Conservation (phyloP, 139 green algal genomes). For the Raphidocelis subcapitata region DNA sequence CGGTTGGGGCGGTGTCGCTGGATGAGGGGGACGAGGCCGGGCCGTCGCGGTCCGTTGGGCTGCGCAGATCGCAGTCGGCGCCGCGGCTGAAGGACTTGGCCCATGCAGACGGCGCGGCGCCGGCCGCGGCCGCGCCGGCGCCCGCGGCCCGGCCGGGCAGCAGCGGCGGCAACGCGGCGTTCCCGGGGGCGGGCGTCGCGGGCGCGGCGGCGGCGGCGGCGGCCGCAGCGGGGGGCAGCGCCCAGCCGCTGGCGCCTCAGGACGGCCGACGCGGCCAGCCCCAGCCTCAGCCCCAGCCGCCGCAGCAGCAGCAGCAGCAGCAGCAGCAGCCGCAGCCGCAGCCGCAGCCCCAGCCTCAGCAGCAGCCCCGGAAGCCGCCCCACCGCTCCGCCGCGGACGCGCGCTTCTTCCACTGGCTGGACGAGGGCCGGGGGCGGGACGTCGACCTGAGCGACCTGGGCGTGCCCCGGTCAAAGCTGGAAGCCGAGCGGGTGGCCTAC, state of each 20-base stretch:
- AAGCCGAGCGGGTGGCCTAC: slow-evolving; percentile 55
- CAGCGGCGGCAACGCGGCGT: too few species aligned
- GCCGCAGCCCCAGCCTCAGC: not conserved
- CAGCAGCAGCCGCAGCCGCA: slow-evolving; percentile 7
- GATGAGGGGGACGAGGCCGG: too few species aligned
- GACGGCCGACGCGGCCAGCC: not conserved
- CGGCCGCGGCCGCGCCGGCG: too few species aligned
- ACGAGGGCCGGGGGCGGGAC: slow-evolving; percentile 47
- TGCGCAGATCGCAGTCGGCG: too few species aligned
- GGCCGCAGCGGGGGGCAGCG: not conserved
- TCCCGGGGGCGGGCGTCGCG: too few species aligned
- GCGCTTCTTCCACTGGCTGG: slow-evolving; percentile 34
- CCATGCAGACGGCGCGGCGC: too few species aligned
- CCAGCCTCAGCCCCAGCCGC: not conserved
- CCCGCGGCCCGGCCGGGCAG: too few species aligned
- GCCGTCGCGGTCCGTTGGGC: too few species aligned
- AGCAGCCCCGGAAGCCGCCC: not conserved
- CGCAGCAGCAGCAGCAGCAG: slow-evolving; percentile 10
- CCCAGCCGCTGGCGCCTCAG: not conserved
- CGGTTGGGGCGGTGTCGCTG: too few species aligned
- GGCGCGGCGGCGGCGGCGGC: not conserved
- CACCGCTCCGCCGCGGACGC: slow-evolving; percentile 1
- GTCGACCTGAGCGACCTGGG: slow-evolving; percentile 43
- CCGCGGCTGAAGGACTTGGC: too few species aligned
- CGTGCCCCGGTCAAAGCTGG: slow-evolving; percentile 44